Evolutionary conservation across 2,329 filamentous ascomycete species (phyloP), one percentile per base, ranked within the genome.

Genomic region (Fusarium tupiense): DNA sequence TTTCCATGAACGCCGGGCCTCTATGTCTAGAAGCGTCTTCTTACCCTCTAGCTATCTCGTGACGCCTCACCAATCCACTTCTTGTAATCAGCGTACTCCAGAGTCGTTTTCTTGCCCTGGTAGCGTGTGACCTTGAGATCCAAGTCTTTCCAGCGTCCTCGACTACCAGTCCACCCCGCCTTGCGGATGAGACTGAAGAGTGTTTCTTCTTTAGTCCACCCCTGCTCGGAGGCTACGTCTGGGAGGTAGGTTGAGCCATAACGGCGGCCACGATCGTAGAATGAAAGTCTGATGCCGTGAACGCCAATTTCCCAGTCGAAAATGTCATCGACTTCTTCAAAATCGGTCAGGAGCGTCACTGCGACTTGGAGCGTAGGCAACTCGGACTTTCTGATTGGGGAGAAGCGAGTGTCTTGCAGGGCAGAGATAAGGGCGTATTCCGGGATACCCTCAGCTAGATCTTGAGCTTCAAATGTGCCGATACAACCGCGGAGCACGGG

Each of bases 191-290:
- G 84, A 83, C 94, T 97, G 61, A 95, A 88, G 6, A 99, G 83
- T 0, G 96, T 94, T 87, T 98, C 94, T 81, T 98, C 95, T 83
- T 96, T 95, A 17, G 89, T 94, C 96, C 96, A 99, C 22, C 94
- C 95, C 82, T 98, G 96, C 86, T 99, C 96, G 3, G 89, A 86
- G 16, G 96, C 93, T 11, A 99, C 95, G 80, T 98, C 94, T 0
- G 96, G 96, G 20, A 99, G 88, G 80, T 98, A 99, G 1, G 96
- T 98, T 2, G 94, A 90, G 22, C 95, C 94, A 80, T 94, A 94
- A 53, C 93, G 90, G 57, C 91, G 88, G 22, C 91, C 91, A 74
- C 91, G 88, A 76, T 94, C 87, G n/a, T 87, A 86, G 83, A 99
- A 98, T 57, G 90, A 92, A 76, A 99, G 95, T 49, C 95, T 91